These are phyloP conservation scores for Pichia californica DNA, from an alignment of 805 yeast species.

Conservation along the genomic window DNA sequence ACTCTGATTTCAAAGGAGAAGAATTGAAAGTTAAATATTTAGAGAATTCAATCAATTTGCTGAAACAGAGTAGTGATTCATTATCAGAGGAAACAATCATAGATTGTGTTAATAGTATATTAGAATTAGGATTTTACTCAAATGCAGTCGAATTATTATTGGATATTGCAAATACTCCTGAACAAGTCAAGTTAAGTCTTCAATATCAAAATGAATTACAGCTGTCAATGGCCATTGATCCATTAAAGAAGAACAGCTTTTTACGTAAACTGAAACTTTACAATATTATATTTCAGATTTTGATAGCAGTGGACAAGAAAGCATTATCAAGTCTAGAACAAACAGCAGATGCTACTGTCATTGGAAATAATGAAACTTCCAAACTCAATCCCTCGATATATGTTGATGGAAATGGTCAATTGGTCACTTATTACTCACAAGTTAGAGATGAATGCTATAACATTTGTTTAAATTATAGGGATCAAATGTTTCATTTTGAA, in stretches of 20 bases:
- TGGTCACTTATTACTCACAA: slow-evolving; percentile 45
- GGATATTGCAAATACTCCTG: slow-evolving; percentile 66
- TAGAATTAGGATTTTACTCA: slow-evolving; percentile 68
- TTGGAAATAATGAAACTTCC: slow-evolving; percentile 6
- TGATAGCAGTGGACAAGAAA: slow-evolving; percentile 63
- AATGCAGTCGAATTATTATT: slow-evolving; percentile 83
- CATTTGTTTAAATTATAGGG: slow-evolving; percentile 65
- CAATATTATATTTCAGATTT: slow-evolving; percentile 65
- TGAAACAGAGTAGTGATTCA: slow-evolving; percentile 74
- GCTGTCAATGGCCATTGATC: slow-evolving; percentile 30
- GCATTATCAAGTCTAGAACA: slow-evolving; percentile 40
- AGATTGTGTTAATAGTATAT: slow-evolving; percentile 74
- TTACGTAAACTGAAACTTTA: slow-evolving; percentile 56
- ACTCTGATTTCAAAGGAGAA: slow-evolving; percentile 61
- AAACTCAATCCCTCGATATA: slow-evolving; percentile 14
- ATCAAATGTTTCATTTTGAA: slow-evolving; percentile 84
- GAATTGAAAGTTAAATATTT: slow-evolving; percentile 61
- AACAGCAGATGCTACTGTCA: slow-evolving; percentile 16
- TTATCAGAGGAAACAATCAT: slow-evolving; percentile 72
- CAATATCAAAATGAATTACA: slow-evolving; percentile 43
- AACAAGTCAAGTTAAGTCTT: slow-evolving; percentile 50
- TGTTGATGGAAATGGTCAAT: slow-evolving; percentile 28
- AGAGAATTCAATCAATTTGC: slow-evolving; percentile 64
- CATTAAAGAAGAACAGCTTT: slow-evolving; percentile 44
- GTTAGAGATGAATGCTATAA: slow-evolving; percentile 68